These are phyloP conservation scores for Yamadazyma dendronema DNA, from an alignment of 1,139 yeast genomes.

Conservation along the genomic window DNA sequence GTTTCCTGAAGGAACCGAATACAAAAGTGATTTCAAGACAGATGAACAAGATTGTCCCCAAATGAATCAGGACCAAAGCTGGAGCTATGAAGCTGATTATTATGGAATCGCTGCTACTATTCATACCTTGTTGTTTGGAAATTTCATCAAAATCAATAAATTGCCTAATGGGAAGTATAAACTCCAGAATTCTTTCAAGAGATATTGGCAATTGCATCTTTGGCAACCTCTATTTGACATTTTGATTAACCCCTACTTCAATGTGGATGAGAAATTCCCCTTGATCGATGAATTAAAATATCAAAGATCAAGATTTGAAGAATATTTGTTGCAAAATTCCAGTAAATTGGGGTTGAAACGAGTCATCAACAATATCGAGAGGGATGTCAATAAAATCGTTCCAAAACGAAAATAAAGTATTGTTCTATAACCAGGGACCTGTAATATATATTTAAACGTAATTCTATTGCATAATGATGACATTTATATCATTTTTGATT, in stretches of 20 bases:
- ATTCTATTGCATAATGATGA: too few species aligned
- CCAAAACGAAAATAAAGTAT: conserved; percentile 7
- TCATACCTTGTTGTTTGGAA: conserved; percentile 71
- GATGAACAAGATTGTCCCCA: conserved; percentile 78
- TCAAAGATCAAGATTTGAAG: conserved; percentile 44
- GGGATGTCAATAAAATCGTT: conserved; percentile 8
- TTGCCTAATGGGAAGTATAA: conserved; percentile 25
- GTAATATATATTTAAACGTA: neutral
- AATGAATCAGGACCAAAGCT: conserved; percentile 58
- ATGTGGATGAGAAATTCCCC: conserved; percentile 30
- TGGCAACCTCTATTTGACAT: conserved; percentile 71
- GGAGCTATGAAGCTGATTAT: conserved; percentile 85
- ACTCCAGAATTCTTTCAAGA: conserved; percentile 50
- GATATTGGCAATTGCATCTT: conserved; percentile 70
- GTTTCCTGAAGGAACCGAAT: conserved; percentile 51
- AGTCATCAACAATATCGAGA: conserved; percentile 10
- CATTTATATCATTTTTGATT: too few species aligned
- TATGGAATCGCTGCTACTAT: conserved; percentile 78
- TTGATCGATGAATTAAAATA: conserved; percentile 34
- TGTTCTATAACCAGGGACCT: neutral
- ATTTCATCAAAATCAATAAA: conserved; percentile 48
- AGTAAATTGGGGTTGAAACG: conserved; percentile 10
- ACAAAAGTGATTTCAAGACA: conserved; percentile 60
- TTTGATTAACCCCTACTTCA: conserved; percentile 57
- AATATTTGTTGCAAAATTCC: conserved; percentile 30